Base-by-base conservation (phyloP, 176 grass and related monocot genomes). In the Triticum urartu region DNA sequence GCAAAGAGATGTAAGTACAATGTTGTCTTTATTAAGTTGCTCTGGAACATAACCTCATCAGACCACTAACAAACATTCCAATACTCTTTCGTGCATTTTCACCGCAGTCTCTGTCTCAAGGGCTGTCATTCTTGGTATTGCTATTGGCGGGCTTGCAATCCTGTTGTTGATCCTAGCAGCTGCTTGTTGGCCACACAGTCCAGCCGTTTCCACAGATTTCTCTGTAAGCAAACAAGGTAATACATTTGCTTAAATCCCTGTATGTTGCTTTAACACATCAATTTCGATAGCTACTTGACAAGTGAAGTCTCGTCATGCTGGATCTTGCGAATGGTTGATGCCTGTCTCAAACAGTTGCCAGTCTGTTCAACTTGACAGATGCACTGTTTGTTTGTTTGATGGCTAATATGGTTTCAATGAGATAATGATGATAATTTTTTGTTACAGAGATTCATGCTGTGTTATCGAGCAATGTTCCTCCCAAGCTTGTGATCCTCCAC, bases 401-500 rank as follows among this genome's bases (percentile, higher is more conserved):
- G 15, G 33, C 43, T 56, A 28, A 54, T 56, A 82, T 67, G 39
- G 7, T 43, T 89, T 78, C 32, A 48, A 25, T 61, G 59, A 22
- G 34, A 26, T 86, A 79, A 72, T 78, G 78, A 67, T 65, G 42
- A 42, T 80, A 68, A 60, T 84, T 75, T 75, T 42, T 42, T 63
- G 8, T 83, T 63, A 61, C 63, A 92, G 83, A 89, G 64, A 82
- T 74, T 20, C 28, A 66, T 64, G 74, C 50, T 33, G 22, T 66
- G 85, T 64, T 74, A 88, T 91, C 90, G 25, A 92, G 86, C 61
- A 94, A 87, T 87, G 78, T 86, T 65, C 75, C 85, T 58, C 93
- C 95, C 8, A 98, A 98, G 89, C 88, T 98, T 59, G 95, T 98
- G 45, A 92, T 98, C 68, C 93, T 98, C 34, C 89, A 98, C 81